Conservation (phyloP, 345 rosid genomes). For the Ceriops zippeliana region DNA sequence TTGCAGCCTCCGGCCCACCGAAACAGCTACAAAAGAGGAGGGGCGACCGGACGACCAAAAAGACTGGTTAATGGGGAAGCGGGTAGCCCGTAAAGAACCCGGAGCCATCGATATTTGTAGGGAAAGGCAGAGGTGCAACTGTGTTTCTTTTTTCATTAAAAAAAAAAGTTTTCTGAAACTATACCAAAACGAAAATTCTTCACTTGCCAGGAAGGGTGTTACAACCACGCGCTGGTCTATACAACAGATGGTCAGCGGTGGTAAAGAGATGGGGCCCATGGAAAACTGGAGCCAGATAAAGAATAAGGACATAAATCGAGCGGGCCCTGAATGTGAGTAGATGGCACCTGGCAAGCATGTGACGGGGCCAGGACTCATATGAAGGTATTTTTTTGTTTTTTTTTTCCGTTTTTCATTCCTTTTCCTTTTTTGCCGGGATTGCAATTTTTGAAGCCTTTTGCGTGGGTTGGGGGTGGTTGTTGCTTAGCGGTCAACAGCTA, state of each 20-base stretch:
- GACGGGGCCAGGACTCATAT: slow-evolving; percentile 16
- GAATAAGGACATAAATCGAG: not conserved
- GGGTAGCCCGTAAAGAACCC: not conserved
- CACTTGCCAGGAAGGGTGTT: slow-evolving; percentile 5
- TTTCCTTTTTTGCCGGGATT: not conserved
- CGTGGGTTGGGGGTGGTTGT: not conserved
- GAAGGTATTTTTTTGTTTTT: not conserved
- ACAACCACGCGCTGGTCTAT: slow-evolving; percentile 8
- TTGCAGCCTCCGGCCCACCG: slow-evolving; percentile 34
- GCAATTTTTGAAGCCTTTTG: not conserved
- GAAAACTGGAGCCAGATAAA: slow-evolving; percentile 40
- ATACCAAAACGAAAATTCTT: not conserved
- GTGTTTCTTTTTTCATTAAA: no score
- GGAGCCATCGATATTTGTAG: slow-evolving; percentile 36
- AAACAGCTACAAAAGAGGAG: no score
- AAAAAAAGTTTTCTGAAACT: not conserved
- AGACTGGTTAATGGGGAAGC: not conserved
- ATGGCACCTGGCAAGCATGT: slow-evolving; percentile 35
- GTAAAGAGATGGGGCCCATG: slow-evolving; percentile 20
- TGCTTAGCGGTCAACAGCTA: no score
- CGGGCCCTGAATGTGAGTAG: slow-evolving; percentile 6
- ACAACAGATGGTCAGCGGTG: not conserved
- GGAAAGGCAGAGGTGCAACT: not conserved
- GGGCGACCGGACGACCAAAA: not conserved
- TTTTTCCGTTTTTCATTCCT: not conserved